phyloP scores from a whole-genome alignment of 2,329 filamentous ascomycete species.

The Penicillium sp. region DNA sequence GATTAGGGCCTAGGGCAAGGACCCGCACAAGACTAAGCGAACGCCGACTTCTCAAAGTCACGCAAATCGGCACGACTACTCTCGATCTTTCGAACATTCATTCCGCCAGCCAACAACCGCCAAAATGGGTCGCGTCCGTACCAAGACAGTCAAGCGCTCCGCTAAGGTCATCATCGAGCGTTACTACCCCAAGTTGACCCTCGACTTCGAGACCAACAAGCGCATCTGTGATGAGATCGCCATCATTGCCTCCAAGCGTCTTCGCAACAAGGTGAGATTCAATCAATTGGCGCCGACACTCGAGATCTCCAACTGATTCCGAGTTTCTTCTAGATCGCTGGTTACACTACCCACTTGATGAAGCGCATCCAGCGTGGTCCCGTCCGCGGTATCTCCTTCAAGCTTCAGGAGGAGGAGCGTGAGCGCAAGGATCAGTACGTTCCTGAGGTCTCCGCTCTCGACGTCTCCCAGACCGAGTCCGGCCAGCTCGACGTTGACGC shows the following conservation, averaged over 20 bases:
- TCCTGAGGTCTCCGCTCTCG: conserved; percentile 95
- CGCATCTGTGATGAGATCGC: conserved; percentile 99
- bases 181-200: conserved; percentile 95
- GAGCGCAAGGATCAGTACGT: conserved; percentile 99
- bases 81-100: conserved; percentile 25
- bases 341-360: conserved; percentile 98
- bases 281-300: background rate
- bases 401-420: conserved; percentile 99
- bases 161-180: conserved; percentile 99
- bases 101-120: conserved; percentile 38
- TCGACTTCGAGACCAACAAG: conserved; percentile 99
- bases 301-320: background rate
- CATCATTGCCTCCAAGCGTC: conserved; percentile 97
- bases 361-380: conserved; percentile 99
- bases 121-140: conserved; percentile 51
- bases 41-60: conserved; percentile 10
- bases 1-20: conserved; percentile 21
- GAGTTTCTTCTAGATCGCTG: conserved; percentile 68
- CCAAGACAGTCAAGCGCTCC: conserved; percentile 72
- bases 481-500: conserved; percentile 92
- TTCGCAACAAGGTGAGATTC: conserved; percentile 90
- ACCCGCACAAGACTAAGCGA: conserved; percentile 27
- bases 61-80: conserved; percentile 13
- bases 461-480: conserved; percentile 92
- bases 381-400: conserved; percentile 99